phyloP scores from a whole-genome alignment of 1,284 basidiomycete genomes.

The Apiotrichum montevideense region DNA sequence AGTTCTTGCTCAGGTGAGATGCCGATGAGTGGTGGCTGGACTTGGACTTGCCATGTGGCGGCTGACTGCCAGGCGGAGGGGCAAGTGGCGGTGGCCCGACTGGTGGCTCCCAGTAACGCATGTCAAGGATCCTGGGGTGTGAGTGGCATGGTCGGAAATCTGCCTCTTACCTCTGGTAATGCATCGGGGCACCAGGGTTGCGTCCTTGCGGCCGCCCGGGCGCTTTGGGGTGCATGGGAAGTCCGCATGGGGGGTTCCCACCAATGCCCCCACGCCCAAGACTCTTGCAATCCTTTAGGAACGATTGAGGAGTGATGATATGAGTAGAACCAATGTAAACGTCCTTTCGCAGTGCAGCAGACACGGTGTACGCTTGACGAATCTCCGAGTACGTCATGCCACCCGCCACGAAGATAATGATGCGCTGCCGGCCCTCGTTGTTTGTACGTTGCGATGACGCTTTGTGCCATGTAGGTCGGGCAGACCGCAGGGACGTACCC shows the following conservation, averaged over 20 bases:
- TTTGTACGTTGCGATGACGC: constrained; percentile 49
- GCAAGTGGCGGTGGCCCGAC: constrained; percentile 43
- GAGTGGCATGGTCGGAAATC: constrained; percentile 20
- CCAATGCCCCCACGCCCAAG: constrained; percentile 70
- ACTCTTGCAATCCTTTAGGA: constrained; percentile 78
- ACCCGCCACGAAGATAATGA: constrained; percentile 87
- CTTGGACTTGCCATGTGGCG: constrained; percentile 9
- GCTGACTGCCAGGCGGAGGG: constrained; percentile 30
- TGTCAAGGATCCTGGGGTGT: constrained; percentile 38
- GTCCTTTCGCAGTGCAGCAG: constrained; percentile 70
- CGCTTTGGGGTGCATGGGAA: constrained; percentile 47
- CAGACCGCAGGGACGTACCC: constrained; percentile 64
- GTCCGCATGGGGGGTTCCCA: constrained; percentile 63
- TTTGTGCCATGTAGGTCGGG: constrained; percentile 69
- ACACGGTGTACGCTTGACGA: constrained; percentile 76
- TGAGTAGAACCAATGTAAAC: constrained; percentile 93
- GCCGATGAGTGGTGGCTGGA: constrained; percentile 15
- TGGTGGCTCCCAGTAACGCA: constrained; percentile 42
- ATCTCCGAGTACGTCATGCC: constrained; percentile 97
- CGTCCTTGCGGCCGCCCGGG: constrained; percentile 49
- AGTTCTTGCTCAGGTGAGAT: constrained; percentile 11
- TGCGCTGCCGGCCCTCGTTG: constrained; percentile 58
- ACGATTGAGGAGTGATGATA: constrained; percentile 70
- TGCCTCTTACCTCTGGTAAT: constrained; percentile 54
- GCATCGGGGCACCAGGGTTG: constrained; percentile 63